phyloP scores from a whole-genome alignment of 208 protist species.

The Acanthamoeba castellanii region DNA sequence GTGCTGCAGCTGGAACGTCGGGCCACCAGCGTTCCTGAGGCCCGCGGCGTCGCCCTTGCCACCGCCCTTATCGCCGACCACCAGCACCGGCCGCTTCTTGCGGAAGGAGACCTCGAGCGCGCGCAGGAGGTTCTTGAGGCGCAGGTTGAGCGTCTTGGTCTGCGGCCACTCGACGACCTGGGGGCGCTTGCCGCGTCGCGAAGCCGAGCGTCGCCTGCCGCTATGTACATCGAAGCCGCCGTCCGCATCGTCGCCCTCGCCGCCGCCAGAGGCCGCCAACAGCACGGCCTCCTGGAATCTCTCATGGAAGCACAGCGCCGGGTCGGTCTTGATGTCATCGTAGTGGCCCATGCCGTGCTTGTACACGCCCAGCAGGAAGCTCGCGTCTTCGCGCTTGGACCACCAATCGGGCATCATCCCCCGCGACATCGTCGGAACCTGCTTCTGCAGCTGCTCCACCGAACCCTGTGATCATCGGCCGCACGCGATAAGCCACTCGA shows the following conservation, averaged over 20 bases:
- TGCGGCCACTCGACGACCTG: conserved; percentile 59
- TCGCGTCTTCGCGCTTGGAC: conserved; percentile 56
- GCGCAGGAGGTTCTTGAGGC: conserved; percentile 63
- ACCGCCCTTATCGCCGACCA: neutral
- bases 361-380: conserved; percentile 81
- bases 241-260: neutral
- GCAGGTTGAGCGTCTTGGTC: conserved; percentile 57
- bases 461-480: neutral
- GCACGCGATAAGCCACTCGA: neutral
- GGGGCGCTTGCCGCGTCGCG: conserved; percentile 2
- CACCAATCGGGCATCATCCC: conserved; percentile 41
- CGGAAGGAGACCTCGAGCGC: conserved; percentile 36
- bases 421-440: conserved; percentile 48
- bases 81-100: neutral
- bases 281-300: conserved; percentile 33
- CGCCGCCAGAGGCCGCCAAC: neutral
- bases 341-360: conserved; percentile 83
- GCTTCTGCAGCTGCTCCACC: conserved; percentile 64
- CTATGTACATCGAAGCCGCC: conserved; percentile 19
- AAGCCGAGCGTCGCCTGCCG: neutral
- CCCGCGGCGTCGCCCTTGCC: neutral
- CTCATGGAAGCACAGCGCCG: conserved; percentile 71
- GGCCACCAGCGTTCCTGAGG: neutral
- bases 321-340: conserved; percentile 78
- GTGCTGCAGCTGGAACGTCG: neutral